Conservation (phyloP, 345 rosid species). For the Eucalyptus tenuipes region DNA sequence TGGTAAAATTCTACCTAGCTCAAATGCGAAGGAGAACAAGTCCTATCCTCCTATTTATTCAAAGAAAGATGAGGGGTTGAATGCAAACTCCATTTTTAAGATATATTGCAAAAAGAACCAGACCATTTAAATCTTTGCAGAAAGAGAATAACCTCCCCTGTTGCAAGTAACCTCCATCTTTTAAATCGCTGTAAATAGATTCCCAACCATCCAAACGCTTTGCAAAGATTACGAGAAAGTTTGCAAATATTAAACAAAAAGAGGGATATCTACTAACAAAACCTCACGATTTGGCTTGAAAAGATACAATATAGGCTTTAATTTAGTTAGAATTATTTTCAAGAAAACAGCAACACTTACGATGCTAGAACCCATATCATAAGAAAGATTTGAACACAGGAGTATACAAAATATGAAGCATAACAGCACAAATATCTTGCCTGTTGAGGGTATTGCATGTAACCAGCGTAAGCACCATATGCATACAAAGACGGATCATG, state of each 20-base stretch:
- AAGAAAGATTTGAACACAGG: neutral
- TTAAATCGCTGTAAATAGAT: neutral
- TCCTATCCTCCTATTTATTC: neutral
- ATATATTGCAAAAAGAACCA: neutral
- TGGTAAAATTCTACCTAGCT: neutral
- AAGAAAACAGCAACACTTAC: neutral
- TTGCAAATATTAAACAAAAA: neutral
- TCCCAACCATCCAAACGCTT: neutral
- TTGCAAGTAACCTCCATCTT: neutral
- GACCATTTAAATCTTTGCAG: neutral
- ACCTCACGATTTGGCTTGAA: neutral
- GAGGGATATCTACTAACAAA: neutral
- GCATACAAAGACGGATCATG: slow-evolving; percentile 88
- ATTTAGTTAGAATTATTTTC: neutral
- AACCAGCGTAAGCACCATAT: slow-evolving; percentile 83
- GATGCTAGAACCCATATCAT: neutral
- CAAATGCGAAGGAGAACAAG: neutral
- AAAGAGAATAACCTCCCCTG: neutral
- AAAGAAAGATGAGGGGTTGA: neutral
- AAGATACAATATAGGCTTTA: neutral
- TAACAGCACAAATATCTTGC: slow-evolving; percentile 9
- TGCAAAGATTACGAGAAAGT: neutral
- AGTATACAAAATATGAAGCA: neutral
- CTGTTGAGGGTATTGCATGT: slow-evolving; percentile 82
- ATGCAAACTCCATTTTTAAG: neutral